phyloP scores from a whole-genome alignment of 805 yeast genomes.

The Candida cerambycidarum region DNA sequence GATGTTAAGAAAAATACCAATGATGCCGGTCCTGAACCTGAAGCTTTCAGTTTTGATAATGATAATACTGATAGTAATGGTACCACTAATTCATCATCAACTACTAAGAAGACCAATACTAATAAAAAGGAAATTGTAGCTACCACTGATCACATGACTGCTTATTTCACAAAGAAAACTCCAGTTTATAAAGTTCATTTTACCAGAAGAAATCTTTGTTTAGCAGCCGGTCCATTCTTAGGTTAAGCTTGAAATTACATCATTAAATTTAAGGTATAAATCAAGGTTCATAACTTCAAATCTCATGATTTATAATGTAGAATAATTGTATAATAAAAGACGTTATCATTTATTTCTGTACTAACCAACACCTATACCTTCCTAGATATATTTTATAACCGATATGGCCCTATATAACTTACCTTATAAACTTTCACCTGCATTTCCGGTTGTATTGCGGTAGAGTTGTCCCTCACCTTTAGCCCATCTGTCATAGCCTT shows the following conservation, averaged over 20 bases:
- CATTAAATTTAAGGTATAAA: too few relatives aligned
- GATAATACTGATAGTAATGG: constrained; percentile 11
- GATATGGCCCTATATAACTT: too few relatives aligned
- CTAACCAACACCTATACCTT: too few relatives aligned
- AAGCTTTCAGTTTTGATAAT: constrained; percentile 44
- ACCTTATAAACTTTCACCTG: too few relatives aligned
- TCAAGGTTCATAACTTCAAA: too few relatives aligned
- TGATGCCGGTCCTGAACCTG: constrained; percentile 78
- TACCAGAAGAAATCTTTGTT: constrained; percentile 84
- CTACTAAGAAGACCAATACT: constrained; percentile 44
- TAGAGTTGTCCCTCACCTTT: not conserved
- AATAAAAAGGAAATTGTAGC: constrained; percentile 73
- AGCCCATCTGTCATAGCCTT: constrained; percentile 3
- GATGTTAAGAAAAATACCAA: constrained; percentile 83
- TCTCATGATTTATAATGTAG: not conserved
- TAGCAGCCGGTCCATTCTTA: constrained; percentile 86
- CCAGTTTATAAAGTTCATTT: constrained; percentile 93
- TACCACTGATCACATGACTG: constrained; percentile 86
- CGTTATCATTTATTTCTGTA: too few relatives aligned
- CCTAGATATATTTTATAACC: too few relatives aligned
- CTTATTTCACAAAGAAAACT: constrained; percentile 89
- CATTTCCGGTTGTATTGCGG: too few relatives aligned
- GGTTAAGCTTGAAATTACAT: constrained; percentile 16
- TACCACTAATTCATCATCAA: constrained; percentile 6
- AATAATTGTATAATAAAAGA: not conserved